Percentiles rank a stretch among this genome's conserved stretches.
These are phyloP conservation scores for Leonotis leonurus DNA, from an alignment of 257 asterid species.

Conservation along the genomic window DNA sequence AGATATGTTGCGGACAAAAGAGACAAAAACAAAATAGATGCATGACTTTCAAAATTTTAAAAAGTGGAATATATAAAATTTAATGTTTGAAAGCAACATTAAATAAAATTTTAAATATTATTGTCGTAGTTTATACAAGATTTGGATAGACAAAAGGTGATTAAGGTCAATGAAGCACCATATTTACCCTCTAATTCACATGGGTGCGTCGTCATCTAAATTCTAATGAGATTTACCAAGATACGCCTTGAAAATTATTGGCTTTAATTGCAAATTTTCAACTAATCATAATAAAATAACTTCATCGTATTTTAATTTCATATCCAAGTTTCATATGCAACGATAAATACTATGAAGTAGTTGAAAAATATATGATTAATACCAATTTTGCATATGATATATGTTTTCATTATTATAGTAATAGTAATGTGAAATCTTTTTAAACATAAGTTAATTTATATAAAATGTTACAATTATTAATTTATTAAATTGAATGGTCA, in stretches of 20 bases:
- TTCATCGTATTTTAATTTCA: too few relatives aligned
- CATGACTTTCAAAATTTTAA: too few relatives aligned
- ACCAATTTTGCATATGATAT: too few relatives aligned
- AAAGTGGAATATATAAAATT: background rate
- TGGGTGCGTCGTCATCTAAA: constrained; percentile 24
- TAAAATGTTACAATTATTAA: too few relatives aligned
- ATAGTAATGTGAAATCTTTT: too few relatives aligned
- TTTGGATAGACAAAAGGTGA: background rate
- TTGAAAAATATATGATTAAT: too few relatives aligned
- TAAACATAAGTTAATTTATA: too few relatives aligned
- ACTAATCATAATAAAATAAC: too few relatives aligned
- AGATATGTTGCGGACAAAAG: background rate
- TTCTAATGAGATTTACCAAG: background rate
- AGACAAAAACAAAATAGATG: background rate
- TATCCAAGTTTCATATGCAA: too few relatives aligned
- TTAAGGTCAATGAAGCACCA: constrained; percentile 11
- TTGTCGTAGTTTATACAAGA: background rate
- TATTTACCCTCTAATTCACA: constrained; percentile 13
- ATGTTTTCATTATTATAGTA: too few relatives aligned
- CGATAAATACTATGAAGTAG: too few relatives aligned
- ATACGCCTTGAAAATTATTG: background rate
- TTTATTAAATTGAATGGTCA: too few relatives aligned
- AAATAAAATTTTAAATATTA: background rate
- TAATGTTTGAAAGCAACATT: background rate
- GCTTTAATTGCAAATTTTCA: background rate